Percentiles rank a stretch among this genome's conserved stretches.
Conservation (phyloP, 352 stramenopile species). For the Pythium monospermum region DNA sequence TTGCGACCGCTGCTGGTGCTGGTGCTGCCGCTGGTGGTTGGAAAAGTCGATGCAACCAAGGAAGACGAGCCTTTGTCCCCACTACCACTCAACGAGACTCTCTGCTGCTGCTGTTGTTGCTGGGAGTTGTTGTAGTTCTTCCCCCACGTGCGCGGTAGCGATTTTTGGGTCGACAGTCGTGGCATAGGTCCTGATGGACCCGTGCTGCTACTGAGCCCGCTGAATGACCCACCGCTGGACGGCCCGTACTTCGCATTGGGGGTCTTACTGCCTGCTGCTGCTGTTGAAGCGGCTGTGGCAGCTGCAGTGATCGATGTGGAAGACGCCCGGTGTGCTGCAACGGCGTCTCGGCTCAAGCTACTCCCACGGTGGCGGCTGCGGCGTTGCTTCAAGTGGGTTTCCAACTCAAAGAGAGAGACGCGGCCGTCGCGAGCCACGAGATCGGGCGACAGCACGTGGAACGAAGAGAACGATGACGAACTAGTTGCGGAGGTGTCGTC, state of each 20-base stretch:
- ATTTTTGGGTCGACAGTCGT: conserved; percentile 26
- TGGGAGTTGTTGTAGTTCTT: conserved; percentile 41
- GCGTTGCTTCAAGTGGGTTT: conserved; percentile 50
- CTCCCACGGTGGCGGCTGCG: conserved; percentile 33
- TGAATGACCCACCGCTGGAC: conserved; percentile 4
- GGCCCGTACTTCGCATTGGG: conserved; percentile 23
- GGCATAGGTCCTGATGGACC: background rate
- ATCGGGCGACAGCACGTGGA: conserved; percentile 50
- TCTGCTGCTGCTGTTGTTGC: conserved; percentile 13
- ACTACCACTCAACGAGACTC: conserved; percentile 15
- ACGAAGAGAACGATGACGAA: conserved; percentile 18
- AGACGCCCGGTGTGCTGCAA: conserved; percentile 1
- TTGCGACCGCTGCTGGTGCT: background rate
- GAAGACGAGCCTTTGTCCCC: conserved; percentile 18
- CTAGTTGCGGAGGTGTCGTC: too few species aligned
- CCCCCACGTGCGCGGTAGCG: conserved; percentile 61
- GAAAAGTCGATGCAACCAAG: background rate
- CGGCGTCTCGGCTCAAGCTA: conserved; percentile 13
- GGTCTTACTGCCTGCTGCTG: conserved; percentile 16
- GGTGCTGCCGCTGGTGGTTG: background rate
- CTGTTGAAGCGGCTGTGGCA: background rate
- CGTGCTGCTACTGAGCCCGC: background rate
- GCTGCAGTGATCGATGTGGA: too few species aligned
- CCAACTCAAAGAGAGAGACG: conserved; percentile 43
- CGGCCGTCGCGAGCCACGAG: conserved; percentile 31